Conservation (phyloP, 202 grass and related monocot species). For the Hordeum pubiflorum region DNA sequence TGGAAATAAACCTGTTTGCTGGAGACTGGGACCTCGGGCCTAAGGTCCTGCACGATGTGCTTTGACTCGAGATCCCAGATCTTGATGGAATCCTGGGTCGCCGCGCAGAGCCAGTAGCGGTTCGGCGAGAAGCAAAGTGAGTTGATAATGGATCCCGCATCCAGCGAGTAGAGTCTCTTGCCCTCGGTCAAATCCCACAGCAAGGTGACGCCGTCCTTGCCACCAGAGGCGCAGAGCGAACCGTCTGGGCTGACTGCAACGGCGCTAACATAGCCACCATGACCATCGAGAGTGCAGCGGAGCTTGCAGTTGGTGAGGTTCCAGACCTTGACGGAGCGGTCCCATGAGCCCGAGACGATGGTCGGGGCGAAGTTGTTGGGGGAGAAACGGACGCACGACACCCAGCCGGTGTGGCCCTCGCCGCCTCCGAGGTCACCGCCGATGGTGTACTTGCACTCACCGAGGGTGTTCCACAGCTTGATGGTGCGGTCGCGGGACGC, state of each 20-base stretch:
- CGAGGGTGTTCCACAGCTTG: conserved; percentile 76
- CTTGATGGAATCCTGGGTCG: conserved; percentile 63
- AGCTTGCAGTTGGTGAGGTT: conserved; percentile 84
- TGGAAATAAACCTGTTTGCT: conserved; percentile 48
- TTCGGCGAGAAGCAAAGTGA: conserved; percentile 76
- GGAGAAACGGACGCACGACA: conserved; percentile 67
- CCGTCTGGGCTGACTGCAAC: conserved; percentile 64
- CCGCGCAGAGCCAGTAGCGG: conserved; percentile 70
- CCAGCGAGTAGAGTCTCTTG: conserved; percentile 60
- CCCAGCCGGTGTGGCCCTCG: conserved; percentile 65
- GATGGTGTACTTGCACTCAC: conserved; percentile 86
- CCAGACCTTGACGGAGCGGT: conserved; percentile 71
- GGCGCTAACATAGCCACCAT: conserved; percentile 54
- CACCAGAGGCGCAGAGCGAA: conserved; percentile 65
- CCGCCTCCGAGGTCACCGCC: conserved; percentile 35
- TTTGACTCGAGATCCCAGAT: conserved; percentile 87
- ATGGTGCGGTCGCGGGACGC: conserved; percentile 70
- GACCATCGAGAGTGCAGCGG: conserved; percentile 42
- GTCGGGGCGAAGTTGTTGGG: conserved; percentile 35
- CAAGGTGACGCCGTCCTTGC: conserved; percentile 48
- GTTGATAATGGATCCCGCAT: conserved; percentile 57
- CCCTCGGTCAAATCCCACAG: conserved; percentile 62
- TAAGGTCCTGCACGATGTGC: conserved; percentile 71
- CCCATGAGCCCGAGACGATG: conserved; percentile 66
- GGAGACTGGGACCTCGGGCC: conserved; percentile 35